These are phyloP conservation scores for Ganoderma resinaceum DNA, from an alignment of 1,284 basidiomycete species.

Conservation along the genomic window DNA sequence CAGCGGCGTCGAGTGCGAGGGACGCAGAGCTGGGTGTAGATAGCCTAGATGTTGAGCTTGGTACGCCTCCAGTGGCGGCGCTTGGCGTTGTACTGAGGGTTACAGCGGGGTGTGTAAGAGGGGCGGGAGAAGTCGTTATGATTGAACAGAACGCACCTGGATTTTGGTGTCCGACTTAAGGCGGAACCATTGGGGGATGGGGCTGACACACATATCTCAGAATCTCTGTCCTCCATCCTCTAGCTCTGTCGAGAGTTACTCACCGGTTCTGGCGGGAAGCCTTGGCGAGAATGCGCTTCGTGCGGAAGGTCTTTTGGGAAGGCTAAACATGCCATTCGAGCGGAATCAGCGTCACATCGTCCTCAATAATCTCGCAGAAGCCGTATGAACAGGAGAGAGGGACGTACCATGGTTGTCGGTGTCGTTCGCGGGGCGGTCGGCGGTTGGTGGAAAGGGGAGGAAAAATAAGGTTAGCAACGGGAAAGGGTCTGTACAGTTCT, in stretches of 20 bases:
- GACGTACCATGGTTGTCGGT: slow-evolving; percentile 43
- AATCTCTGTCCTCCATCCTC: slow-evolving; percentile 7
- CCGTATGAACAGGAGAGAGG: slow-evolving; percentile 3
- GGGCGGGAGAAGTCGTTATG: too few relatives aligned
- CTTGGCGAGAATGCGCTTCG: slow-evolving; percentile 97
- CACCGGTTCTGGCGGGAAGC: slow-evolving; percentile 95
- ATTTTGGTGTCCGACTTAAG: slow-evolving; percentile 96
- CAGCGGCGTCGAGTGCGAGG: slow-evolving; percentile 14
- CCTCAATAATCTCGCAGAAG: background rate
- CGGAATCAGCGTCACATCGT: slow-evolving; percentile 13
- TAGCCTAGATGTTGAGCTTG: slow-evolving; percentile 88
- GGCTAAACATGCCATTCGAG: slow-evolving; percentile 59
- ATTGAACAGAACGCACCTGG: slow-evolving; percentile 64
- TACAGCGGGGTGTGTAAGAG: slow-evolving; percentile 8
- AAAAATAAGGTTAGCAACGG: slow-evolving; percentile 44
- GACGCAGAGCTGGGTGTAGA: slow-evolving; percentile 18
- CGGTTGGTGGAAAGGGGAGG: slow-evolving; percentile 37
- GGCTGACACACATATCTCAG: slow-evolving; percentile 54
- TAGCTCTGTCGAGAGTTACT: slow-evolving; percentile 36
- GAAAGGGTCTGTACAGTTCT: slow-evolving; percentile 45
- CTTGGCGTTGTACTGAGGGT: slow-evolving; percentile 86
- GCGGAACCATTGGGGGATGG: slow-evolving; percentile 98
- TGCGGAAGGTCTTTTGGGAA: slow-evolving; percentile 98
- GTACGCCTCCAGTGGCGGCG: slow-evolving; percentile 95
- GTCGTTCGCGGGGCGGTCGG: slow-evolving; percentile 38